Evolutionary conservation across 2,329 filamentous ascomycete genomes (phyloP).

Genomic region (Sporothrix mexicana): DNA sequence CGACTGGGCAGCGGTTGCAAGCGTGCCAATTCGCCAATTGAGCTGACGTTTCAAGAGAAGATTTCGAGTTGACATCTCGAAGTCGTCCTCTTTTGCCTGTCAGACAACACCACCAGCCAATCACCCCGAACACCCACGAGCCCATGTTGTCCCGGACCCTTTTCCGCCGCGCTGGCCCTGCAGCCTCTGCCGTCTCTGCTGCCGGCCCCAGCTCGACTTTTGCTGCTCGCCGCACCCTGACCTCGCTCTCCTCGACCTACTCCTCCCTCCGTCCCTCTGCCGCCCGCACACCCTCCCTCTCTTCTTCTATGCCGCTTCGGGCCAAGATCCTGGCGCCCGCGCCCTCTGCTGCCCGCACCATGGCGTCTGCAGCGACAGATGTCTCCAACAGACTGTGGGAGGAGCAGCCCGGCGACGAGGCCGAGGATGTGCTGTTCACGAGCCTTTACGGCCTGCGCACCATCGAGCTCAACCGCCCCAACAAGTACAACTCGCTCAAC

Average conservation of each 20-base stretch:
- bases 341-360: constrained; percentile 54
- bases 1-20: constrained; percentile 13
- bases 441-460: constrained; percentile 87
- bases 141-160: constrained; percentile 64
- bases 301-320: constrained; percentile 73
- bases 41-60: no score
- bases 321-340: constrained; percentile 70
- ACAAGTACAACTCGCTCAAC: constrained; percentile 90
- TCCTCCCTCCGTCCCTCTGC: constrained; percentile 7
- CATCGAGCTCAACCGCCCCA: constrained; percentile 91
- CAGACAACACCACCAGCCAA: neutral
- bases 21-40: constrained; percentile 11
- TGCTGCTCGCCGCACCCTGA: constrained; percentile 21
- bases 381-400: constrained; percentile 47
- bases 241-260: constrained; percentile 1
- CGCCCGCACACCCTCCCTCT: constrained; percentile 18
- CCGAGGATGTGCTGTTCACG: constrained; percentile 91
- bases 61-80: neutral
- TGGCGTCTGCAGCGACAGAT: constrained; percentile 44
- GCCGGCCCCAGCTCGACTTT: constrained; percentile 39
- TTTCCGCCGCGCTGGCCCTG: constrained; percentile 59
- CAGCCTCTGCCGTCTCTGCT: constrained; percentile 54
- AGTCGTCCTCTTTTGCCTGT: neutral
- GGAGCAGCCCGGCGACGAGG: constrained; percentile 71
- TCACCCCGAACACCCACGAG: neutral